A percentile compares a stretch with the other conserved stretches of the same genome.
These are phyloP conservation scores for Antarctomyces pellizariae DNA, from an alignment of 495 filamentous ascomycete genomes.

Conservation along the genomic window DNA sequence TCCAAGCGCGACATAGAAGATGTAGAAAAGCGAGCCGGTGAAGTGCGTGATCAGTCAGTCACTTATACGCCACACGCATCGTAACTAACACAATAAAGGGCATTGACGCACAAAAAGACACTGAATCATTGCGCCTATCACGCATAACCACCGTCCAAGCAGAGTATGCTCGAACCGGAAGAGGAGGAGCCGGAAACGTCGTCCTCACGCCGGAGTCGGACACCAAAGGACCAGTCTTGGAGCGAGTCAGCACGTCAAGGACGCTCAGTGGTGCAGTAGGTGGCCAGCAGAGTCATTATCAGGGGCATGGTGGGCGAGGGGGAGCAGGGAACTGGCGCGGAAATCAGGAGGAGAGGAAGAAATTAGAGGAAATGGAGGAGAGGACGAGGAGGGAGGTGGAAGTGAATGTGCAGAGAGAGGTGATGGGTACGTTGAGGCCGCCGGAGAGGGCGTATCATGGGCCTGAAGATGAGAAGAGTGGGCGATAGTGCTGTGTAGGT, in stretches of 20 bases:
- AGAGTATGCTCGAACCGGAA: conserved; percentile 27
- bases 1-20: conserved; percentile 27
- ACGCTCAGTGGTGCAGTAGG: conserved; percentile 6
- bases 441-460: conserved; percentile 16
- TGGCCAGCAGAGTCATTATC: conserved; percentile 2
- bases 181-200: conserved; percentile 40
- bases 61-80: not conserved
- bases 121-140: conserved; percentile 23
- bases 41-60: conserved; percentile 10
- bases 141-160: conserved; percentile 6
- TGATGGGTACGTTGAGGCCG: conserved; percentile 19
- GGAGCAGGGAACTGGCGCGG: conserved; percentile 33
- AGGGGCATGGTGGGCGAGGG: conserved; percentile 22
- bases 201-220: conserved; percentile 15
- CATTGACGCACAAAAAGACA: conserved; percentile 1
- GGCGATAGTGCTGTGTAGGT: no score
- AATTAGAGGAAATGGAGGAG: conserved; percentile 12
- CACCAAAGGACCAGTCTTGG: conserved; percentile 8
- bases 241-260: conserved; percentile 7
- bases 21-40: conserved; percentile 12
- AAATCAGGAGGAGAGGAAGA: conserved; percentile 11
- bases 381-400: conserved; percentile 15
- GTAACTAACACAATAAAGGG: not conserved
- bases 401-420: conserved; percentile 18
- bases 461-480: no score